phyloP scores from a whole-genome alignment of 805 yeast species.

The Pichia californica region DNA sequence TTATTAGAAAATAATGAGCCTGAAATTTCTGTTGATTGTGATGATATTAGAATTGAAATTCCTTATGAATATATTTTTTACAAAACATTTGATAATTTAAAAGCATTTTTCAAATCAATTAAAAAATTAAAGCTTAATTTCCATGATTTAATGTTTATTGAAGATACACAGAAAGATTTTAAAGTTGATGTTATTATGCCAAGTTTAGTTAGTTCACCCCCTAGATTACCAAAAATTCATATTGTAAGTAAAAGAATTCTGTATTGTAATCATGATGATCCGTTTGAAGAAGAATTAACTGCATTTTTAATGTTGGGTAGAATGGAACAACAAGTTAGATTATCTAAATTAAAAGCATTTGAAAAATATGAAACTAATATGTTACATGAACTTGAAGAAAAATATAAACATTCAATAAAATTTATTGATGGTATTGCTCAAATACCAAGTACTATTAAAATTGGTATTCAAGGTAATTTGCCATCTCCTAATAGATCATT shows the following conservation, averaged over 20 bases:
- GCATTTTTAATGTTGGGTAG: conserved; percentile 59
- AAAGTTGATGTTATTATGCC: conserved; percentile 28
- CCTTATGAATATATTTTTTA: conserved; percentile 77
- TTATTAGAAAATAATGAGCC: conserved; percentile 8
- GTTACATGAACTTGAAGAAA: conserved; percentile 27
- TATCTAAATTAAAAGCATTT: conserved; percentile 36
- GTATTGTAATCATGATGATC: conserved; percentile 77
- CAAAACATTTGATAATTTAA: conserved; percentile 72
- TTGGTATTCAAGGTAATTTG: neutral
- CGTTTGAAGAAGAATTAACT: conserved; percentile 72
- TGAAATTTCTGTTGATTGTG: conserved; percentile 14
- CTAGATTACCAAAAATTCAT: conserved; percentile 49
- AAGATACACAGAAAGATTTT: conserved; percentile 23
- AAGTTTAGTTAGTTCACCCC: conserved; percentile 32
- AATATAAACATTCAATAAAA: conserved; percentile 20
- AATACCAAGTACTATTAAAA: conserved; percentile 5
- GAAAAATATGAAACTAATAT: conserved; percentile 17
- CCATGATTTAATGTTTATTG: conserved; percentile 18
- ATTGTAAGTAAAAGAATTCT: conserved; percentile 51
- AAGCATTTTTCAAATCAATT: conserved; percentile 63
- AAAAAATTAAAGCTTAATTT: conserved; percentile 42
- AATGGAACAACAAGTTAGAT: conserved; percentile 56
- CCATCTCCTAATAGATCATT: neutral
- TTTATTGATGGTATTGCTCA: conserved; percentile 15
- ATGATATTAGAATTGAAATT: conserved; percentile 33